Percentiles rank a stretch among this genome's conserved stretches.
Evolutionary conservation across 805 yeast species (phyloP).

Genomic region (Metschnikowia vanudenii): DNA sequence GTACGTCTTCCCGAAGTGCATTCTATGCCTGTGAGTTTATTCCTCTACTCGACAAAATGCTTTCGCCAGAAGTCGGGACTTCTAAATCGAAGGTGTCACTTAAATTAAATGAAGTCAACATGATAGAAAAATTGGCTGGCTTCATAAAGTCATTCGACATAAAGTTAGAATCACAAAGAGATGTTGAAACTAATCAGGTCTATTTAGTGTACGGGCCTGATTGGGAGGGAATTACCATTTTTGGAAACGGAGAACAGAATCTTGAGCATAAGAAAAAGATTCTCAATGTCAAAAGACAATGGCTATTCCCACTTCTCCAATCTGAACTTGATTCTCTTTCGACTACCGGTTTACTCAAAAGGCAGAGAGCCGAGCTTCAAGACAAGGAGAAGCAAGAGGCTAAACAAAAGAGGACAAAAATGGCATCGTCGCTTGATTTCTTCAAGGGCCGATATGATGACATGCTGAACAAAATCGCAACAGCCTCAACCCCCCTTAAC

Average conservation of each 20-base stretch:
- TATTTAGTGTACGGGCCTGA: constrained; percentile 33
- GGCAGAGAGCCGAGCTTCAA: constrained; percentile 13
- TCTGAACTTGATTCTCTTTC: constrained; percentile 33
- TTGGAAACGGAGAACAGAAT: constrained; percentile 8
- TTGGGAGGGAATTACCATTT: constrained; percentile 34
- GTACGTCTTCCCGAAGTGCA: constrained; percentile 22
- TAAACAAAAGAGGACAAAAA: constrained; percentile 20
- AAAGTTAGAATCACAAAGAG: constrained; percentile 36
- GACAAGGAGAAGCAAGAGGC: constrained; percentile 15
- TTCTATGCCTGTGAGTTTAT: constrained; percentile 30
- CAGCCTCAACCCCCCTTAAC: constrained; percentile 8
- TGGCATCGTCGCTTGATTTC: constrained; percentile 36
- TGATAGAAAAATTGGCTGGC: constrained; percentile 37
- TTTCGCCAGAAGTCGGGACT: constrained; percentile 31
- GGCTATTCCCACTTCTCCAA: constrained; percentile 38
- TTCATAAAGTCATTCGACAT: constrained; percentile 42
- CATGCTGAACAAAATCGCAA: constrained; percentile 26
- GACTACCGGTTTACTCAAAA: constrained; percentile 20
- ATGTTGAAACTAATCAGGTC: constrained; percentile 30
- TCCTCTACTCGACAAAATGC: constrained; percentile 33
- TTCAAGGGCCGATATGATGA: constrained; percentile 40
- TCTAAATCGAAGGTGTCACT: constrained; percentile 25
- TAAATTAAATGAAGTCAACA: constrained; percentile 28
- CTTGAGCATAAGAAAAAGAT: constrained; percentile 20
- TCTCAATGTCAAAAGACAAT: constrained; percentile 29